These are phyloP conservation scores for Hypoxylon sp. DNA, from an alignment of 2,329 filamentous ascomycete genomes.

Conservation along the genomic window DNA sequence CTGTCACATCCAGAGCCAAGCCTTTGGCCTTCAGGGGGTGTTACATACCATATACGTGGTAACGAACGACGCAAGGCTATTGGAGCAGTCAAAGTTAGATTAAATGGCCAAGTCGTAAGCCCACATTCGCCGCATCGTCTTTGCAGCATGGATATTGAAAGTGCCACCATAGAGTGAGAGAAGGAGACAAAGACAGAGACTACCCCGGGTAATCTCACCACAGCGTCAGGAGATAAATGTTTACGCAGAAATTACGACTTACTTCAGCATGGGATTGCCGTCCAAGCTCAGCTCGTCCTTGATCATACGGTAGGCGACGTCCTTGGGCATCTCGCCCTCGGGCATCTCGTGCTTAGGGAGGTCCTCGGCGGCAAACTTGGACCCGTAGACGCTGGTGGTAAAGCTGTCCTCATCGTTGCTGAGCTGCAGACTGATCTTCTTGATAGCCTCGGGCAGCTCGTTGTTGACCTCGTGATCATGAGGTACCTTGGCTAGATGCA, in stretches of 20 bases:
- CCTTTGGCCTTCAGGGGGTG: constrained; percentile 1
- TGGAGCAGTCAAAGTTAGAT: not conserved
- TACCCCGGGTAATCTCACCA: constrained; percentile 4
- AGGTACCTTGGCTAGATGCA: constrained; percentile 58
- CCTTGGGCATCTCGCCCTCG: constrained; percentile 86
- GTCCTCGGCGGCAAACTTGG: constrained; percentile 80
- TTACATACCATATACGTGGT: constrained; percentile 88
- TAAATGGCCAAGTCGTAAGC: constrained; percentile 21
- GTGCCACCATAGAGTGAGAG: not conserved
- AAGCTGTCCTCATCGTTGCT: constrained; percentile 64
- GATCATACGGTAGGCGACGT: constrained; percentile 96
- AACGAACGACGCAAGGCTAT: constrained; percentile 87
- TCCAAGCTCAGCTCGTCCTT: constrained; percentile 93
- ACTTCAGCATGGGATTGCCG: constrained; percentile 88
- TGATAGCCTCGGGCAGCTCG: constrained; percentile 48
- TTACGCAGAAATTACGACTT: constrained; percentile 40
- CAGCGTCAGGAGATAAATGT: constrained; percentile 24
- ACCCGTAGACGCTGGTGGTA: constrained; percentile 87
- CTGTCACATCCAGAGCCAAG: constrained; percentile 9
- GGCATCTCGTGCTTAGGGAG: constrained; percentile 88
- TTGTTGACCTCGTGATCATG: constrained; percentile 39
- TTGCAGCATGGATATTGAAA: not conserved
- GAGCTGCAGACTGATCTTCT: constrained; percentile 57
- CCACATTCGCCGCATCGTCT: constrained; percentile 20
- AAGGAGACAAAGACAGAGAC: too few species aligned